phyloP scores from a whole-genome alignment of 257 asterid species.

The Solanum tarapatanum region DNA sequence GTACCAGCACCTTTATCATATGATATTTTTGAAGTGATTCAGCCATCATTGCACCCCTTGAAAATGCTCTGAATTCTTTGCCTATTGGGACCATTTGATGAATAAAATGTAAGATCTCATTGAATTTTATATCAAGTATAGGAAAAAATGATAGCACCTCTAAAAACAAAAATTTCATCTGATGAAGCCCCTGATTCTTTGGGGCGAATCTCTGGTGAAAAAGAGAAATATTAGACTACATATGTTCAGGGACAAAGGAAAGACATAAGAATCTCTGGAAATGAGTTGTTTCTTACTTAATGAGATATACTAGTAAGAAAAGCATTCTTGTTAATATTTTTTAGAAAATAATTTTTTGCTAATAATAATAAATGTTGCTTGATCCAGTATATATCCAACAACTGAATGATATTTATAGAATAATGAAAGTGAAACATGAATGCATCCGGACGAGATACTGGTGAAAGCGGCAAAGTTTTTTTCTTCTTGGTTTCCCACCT shows the following conservation, averaged over 20 bases:
- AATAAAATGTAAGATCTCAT: too few relatives aligned
- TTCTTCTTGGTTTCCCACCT: too few relatives aligned
- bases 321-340: too few relatives aligned
- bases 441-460: background rate
- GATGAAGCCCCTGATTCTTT: background rate
- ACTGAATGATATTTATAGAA: background rate
- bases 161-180: background rate
- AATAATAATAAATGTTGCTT: background rate
- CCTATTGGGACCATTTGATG: background rate
- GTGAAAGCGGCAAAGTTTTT: background rate
- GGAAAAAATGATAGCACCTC: background rate
- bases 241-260: too few relatives aligned
- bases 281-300: too few relatives aligned
- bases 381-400: background rate
- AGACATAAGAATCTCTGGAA: too few relatives aligned
- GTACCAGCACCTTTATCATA: background rate
- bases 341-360: too few relatives aligned
- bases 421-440: background rate
- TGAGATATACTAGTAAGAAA: too few relatives aligned
- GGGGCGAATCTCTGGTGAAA: background rate
- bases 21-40: slow-evolving; percentile 14
- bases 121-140: background rate
- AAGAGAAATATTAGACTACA: too few relatives aligned
- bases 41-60: slow-evolving; percentile 26
- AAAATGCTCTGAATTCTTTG: slow-evolving; percentile 10